Evolutionary conservation across 1,284 basidiomycete species (phyloP).

Genomic region (Melanopsichium pennsylvanicum): DNA sequence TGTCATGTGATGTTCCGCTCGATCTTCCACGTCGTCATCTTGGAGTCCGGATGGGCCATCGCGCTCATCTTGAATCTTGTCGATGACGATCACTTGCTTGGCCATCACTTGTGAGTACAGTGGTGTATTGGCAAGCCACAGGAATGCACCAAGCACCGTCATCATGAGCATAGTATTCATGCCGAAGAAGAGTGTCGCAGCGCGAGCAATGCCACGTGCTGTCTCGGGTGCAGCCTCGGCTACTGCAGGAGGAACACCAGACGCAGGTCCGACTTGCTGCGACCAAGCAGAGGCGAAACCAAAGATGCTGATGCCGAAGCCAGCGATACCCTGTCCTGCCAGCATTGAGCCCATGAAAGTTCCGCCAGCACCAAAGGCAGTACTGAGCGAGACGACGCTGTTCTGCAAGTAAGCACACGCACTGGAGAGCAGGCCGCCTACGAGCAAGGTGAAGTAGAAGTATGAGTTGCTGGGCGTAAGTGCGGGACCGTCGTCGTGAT

Average conservation of each 20-base stretch:
- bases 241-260: background rate
- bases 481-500: background rate
- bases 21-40: constrained; percentile 15
- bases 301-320: constrained; percentile 50
- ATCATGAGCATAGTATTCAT: constrained; percentile 46
- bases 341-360: constrained; percentile 59
- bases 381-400: constrained; percentile 57
- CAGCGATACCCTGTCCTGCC: constrained; percentile 57
- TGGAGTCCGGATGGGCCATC: background rate
- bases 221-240: constrained; percentile 20
- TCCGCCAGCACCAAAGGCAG: constrained; percentile 48
- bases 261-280: constrained; percentile 7
- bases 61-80: constrained; percentile 36
- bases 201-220: constrained; percentile 30
- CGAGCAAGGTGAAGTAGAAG: constrained; percentile 41
- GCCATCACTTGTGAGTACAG: constrained; percentile 45
- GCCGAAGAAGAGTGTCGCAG: constrained; percentile 46
- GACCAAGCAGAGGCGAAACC: constrained; percentile 53
- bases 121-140: constrained; percentile 38
- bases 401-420: constrained; percentile 57
- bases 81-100: constrained; percentile 39
- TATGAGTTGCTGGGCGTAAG: constrained; percentile 15
- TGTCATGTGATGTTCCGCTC: constrained; percentile 18
- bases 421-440: constrained; percentile 44
- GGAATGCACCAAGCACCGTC: constrained; percentile 27